phyloP scores from a whole-genome alignment of 2,329 filamentous ascomycete species.

The Orbilia javanica region DNA sequence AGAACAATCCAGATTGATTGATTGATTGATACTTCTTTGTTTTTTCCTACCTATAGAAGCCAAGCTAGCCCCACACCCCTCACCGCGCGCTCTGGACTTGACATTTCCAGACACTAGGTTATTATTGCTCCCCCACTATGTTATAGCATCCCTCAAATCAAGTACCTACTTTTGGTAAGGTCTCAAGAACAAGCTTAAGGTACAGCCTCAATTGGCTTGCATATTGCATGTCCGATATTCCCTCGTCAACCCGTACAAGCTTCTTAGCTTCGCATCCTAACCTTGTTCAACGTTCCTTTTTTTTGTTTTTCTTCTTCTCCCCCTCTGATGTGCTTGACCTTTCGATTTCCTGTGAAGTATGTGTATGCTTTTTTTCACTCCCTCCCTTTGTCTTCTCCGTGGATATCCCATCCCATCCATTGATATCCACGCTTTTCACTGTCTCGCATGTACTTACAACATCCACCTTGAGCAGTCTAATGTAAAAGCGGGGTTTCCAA shows the following conservation, averaged over 20 bases:
- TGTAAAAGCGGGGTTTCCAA: slow-evolving; percentile 9
- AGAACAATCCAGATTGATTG: slow-evolving; percentile 42
- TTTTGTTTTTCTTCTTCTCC: neutral
- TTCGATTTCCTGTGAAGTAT: neutral
- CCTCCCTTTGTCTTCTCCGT: slow-evolving; percentile 27
- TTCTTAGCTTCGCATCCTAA: slow-evolving; percentile 19
- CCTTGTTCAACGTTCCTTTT: slow-evolving; percentile 18
- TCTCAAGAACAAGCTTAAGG: slow-evolving; percentile 38
- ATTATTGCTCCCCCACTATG: neutral
- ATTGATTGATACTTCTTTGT: too few relatives aligned
- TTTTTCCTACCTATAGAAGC: neutral
- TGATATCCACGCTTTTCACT: neutral
- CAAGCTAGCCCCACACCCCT: slow-evolving; percentile 5
- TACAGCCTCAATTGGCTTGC: slow-evolving; percentile 59
- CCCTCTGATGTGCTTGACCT: too few relatives aligned
- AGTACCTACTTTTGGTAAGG: slow-evolving; percentile 47
- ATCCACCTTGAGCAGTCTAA: neutral
- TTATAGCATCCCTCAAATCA: neutral
- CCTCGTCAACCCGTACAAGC: slow-evolving; percentile 19
- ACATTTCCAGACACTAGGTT: slow-evolving; percentile 15
- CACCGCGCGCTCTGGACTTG: slow-evolving; percentile 28
- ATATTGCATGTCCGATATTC: slow-evolving; percentile 29
- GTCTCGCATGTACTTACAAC: neutral
- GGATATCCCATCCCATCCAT: slow-evolving; percentile 39
- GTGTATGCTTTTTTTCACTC: slow-evolving; percentile 5